Base-by-base conservation (phyloP, 31 red algal species). In the Bonnemaisonia californica region DNA sequence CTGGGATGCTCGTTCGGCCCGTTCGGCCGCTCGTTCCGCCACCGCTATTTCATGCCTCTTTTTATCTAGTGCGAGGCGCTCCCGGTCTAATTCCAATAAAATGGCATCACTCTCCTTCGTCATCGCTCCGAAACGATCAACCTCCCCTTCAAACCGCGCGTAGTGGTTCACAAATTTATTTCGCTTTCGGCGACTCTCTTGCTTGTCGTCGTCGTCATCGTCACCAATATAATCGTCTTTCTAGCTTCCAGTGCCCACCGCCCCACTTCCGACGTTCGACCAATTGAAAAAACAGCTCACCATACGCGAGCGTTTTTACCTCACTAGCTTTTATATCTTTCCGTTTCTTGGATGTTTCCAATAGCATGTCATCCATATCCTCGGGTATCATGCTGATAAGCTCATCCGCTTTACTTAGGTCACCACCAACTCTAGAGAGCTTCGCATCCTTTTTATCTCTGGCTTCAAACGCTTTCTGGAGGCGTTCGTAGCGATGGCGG, bases 401-500 rank as follows among this genome's bases (percentile, higher is more conserved):
- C 37, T 71, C 66, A 36, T 71, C 66, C 23, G 66, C 66, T 41
- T 71, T 33, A 23, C 28, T 71, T 23, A 71, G 28, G 28, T 71
- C 66, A 35, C 66, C 66, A 71, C 66, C 66, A 40, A 71, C 66
- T 24, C 66, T 33, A 0, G 66, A 71, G 22, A 71, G 0, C 26
- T 22, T 71, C 38, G 66, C 0, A 36, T 36, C 4, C 37, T 32
- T 23, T 33, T 33, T 36, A 33, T 71, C 66, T 71, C 37, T 71
- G 22, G 23, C 24, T 24, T 71, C 37, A 41, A 0, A 71, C 0
- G 66, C 31, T 71, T 71, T 71, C 38, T 71, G 66, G 22, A 71
- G 33, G 37, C 66, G 66, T 41, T 71, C 66, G 38, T 71, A 71
- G 28, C 66, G 26, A 41, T 71, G 28, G 27, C 66, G 66, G 34